Conservation (phyloP, 139 green algal species). For the Nannochloris sp. region DNA sequence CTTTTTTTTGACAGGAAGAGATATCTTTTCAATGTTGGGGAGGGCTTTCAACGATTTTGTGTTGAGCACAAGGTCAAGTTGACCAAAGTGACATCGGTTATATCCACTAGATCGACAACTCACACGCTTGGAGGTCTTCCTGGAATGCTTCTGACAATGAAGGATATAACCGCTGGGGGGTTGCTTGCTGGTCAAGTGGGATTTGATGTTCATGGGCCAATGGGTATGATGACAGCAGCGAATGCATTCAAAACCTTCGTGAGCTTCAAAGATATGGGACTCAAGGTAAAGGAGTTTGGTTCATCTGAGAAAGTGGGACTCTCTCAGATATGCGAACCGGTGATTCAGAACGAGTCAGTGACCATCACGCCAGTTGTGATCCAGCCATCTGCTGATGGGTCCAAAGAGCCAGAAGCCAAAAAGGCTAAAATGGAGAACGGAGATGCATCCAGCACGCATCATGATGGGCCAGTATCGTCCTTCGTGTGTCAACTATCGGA, state of each 20-base stretch:
- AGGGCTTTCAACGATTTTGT: conserved; percentile 85
- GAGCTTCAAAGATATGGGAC: conserved; percentile 18
- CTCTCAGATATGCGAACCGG: neutral
- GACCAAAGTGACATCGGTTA: conserved; percentile 36
- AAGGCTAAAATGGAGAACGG: conserved; percentile 11
- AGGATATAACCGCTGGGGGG: conserved; percentile 22
- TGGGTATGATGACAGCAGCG: conserved; percentile 29
- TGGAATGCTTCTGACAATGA: conserved; percentile 60
- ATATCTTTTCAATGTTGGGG: conserved; percentile 92
- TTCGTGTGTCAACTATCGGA: conserved; percentile 68
- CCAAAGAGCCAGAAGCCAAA: conserved; percentile 21
- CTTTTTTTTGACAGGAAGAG: conserved; percentile 85
- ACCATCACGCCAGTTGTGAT: conserved; percentile 34
- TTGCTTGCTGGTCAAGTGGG: conserved; percentile 13
- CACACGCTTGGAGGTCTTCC: conserved; percentile 75
- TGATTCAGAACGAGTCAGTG: conserved; percentile 35
- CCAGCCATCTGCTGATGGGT: neutral
- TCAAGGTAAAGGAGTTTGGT: conserved; percentile 29
- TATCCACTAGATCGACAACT: conserved; percentile 57
- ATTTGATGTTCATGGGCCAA: conserved; percentile 24
- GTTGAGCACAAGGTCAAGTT: conserved; percentile 78
- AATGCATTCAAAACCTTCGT: conserved; percentile 40
- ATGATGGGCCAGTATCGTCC: conserved; percentile 24
- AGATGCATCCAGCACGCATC: neutral
- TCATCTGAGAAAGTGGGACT: neutral